phyloP scores from a whole-genome alignment of 1,284 basidiomycete genomes.

The Pisolithus thermaeus region DNA sequence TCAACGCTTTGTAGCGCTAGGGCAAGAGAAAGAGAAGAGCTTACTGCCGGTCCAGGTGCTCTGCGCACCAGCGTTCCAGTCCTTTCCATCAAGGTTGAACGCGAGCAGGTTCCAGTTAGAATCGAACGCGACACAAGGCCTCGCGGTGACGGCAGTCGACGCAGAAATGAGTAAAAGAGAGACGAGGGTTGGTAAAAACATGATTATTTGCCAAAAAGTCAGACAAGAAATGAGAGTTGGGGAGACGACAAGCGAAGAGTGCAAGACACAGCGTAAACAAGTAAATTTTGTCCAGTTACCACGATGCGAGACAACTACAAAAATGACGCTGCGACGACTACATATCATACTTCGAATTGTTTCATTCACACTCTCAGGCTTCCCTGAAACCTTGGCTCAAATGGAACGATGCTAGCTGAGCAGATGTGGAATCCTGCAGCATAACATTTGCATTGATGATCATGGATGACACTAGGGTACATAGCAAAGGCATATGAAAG shows the following conservation, averaged over 20 bases:
- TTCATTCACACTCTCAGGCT: background rate
- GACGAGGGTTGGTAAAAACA: conserved; percentile 46
- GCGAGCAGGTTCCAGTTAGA: conserved; percentile 63
- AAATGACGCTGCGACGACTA: no score
- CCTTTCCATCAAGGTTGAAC: conserved; percentile 69
- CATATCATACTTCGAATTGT: background rate
- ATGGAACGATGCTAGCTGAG: background rate
- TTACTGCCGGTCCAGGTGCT: conserved; percentile 57
- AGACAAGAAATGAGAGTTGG: background rate
- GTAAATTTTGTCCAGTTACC: no score
- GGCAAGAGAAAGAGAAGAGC: conserved; percentile 9
- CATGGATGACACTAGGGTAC: background rate
- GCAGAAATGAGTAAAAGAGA: conserved; percentile 52
- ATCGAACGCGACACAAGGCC: conserved; percentile 67
- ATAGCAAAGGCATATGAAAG: conserved; percentile 1
- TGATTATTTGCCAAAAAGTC: conserved; percentile 11
- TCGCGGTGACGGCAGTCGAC: conserved; percentile 35
- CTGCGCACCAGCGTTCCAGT: conserved; percentile 65
- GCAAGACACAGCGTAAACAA: background rate
- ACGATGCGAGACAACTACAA: no score
- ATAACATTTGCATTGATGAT: background rate
- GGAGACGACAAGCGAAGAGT: background rate
- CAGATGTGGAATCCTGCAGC: background rate
- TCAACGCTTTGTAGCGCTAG: conserved; percentile 1
- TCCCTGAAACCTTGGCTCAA: background rate